Conservation (phyloP, 1,284 basidiomycete genomes). For the Taiwanofungus camphoratus region DNA sequence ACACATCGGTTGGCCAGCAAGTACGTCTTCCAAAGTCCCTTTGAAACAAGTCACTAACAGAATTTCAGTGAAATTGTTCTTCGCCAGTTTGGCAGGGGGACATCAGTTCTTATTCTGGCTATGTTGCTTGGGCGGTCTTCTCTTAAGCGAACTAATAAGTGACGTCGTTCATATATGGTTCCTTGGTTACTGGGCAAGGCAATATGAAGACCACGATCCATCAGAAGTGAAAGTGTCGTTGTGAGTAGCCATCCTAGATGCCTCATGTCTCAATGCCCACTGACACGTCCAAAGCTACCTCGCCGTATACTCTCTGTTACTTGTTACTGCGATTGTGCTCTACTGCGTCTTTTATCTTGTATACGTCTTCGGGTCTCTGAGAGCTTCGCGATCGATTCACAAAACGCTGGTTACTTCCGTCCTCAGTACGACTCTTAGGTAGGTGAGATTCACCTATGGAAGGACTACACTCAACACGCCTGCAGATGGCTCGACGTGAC, state of each 20-base stretch:
- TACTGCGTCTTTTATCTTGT: constrained; percentile 25
- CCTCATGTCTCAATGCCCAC: neutral
- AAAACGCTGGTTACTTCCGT: constrained; percentile 46
- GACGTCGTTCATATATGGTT: constrained; percentile 15
- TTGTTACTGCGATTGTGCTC: constrained; percentile 22
- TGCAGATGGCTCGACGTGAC: constrained; percentile 48
- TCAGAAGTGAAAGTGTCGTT: constrained; percentile 25
- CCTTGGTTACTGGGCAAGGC: constrained; percentile 21
- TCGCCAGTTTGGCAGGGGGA: constrained; percentile 25
- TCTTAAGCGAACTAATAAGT: constrained; percentile 10
- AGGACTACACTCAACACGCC: neutral
- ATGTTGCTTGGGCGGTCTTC: constrained; percentile 20
- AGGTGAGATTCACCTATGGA: constrained; percentile 12
- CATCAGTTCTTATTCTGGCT: constrained; percentile 29
- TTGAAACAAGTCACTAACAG: neutral
- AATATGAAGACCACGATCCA: constrained; percentile 25
- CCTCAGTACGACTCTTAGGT: constrained; percentile 55
- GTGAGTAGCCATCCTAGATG: constrained; percentile 17
- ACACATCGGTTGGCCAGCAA: constrained; percentile 40
- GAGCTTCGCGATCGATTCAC: constrained; percentile 55
- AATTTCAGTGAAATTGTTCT: constrained; percentile 25
- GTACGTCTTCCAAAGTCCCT: constrained; percentile 20
- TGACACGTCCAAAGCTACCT: constrained; percentile 31
- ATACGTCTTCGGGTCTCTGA: constrained; percentile 35
- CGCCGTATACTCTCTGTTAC: constrained; percentile 32